A percentile compares a stretch with the other conserved stretches of the same genome.
Evolutionary conservation across 306 rosid genomes (phyloP).

Genomic region (Lagenaria siceraria): DNA sequence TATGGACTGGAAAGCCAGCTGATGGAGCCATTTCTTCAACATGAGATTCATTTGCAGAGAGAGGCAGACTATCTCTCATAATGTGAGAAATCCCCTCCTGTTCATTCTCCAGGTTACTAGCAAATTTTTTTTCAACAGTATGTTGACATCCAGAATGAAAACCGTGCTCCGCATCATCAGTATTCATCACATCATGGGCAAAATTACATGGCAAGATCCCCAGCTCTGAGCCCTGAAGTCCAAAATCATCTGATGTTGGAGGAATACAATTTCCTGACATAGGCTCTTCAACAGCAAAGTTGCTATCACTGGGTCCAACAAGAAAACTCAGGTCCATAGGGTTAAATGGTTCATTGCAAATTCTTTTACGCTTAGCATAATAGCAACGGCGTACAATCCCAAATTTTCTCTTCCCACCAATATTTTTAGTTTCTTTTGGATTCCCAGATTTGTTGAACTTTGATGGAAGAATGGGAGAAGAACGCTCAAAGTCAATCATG

Average conservation of each 20-base stretch:
- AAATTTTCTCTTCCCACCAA: constrained; percentile 49
- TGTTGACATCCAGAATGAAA: constrained; percentile 33
- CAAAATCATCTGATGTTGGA: constrained; percentile 30
- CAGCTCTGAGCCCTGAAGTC: constrained; percentile 30
- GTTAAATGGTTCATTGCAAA: constrained; percentile 32
- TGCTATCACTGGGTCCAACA: constrained; percentile 31
- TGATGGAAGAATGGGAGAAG: constrained; percentile 30
- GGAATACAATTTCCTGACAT: constrained; percentile 33
- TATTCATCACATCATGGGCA: constrained; percentile 38
- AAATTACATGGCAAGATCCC: constrained; percentile 26
- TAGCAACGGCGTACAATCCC: constrained; percentile 54
- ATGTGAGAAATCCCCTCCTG: constrained; percentile 34
- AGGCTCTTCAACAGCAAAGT: constrained; percentile 25
- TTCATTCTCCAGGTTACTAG: constrained; percentile 18
- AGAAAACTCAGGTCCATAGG: constrained; percentile 52
- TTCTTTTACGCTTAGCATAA: constrained; percentile 59
- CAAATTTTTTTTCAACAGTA: constrained; percentile 32
- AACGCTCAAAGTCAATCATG: constrained; percentile 41
- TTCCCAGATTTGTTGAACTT: constrained; percentile 33
- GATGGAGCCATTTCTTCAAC: constrained; percentile 28
- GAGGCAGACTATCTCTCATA: constrained; percentile 25
- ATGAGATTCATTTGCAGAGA: constrained; percentile 23
- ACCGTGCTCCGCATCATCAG: constrained; percentile 13
- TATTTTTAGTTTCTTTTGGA: constrained; percentile 34
- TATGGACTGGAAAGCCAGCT: constrained; percentile 26